These are phyloP conservation scores for Aspergillus quadricinctus DNA, from an alignment of 2,329 filamentous ascomycete species.

Conservation along the genomic window DNA sequence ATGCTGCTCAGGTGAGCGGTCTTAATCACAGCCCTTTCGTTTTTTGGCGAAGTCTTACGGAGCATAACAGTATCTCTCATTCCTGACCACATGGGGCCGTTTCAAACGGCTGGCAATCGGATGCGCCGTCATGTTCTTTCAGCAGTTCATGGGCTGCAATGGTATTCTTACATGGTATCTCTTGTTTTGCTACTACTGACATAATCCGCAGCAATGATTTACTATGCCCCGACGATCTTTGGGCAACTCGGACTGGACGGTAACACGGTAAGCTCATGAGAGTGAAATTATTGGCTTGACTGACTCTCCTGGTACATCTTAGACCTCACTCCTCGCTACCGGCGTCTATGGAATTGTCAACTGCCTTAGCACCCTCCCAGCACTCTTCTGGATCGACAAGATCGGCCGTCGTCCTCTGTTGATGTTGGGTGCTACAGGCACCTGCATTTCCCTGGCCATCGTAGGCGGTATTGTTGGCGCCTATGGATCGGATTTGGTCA, in stretches of 20 bases:
- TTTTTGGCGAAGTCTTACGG: not conserved
- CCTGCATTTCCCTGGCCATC: constrained; percentile 33
- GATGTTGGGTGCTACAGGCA: constrained; percentile 33
- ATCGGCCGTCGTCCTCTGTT: constrained; percentile 31
- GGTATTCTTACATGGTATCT: constrained; percentile 16
- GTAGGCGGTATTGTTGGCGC: constrained; percentile 32
- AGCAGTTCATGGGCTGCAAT: constrained; percentile 48
- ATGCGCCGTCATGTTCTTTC: constrained; percentile 38
- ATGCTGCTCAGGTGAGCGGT: constrained; percentile 27
- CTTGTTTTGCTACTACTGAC: not conserved
- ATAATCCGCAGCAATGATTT: constrained; percentile 38
- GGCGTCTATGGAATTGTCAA: constrained; percentile 40
- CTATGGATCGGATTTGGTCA: constrained; percentile 25
- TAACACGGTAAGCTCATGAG: constrained; percentile 21
- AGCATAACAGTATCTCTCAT: constrained; percentile 26
- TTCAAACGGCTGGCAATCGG: constrained; percentile 38
- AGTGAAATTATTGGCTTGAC: not conserved
- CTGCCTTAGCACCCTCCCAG: constrained; percentile 30
- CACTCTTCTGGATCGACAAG: constrained; percentile 33
- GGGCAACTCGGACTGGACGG: constrained; percentile 39
- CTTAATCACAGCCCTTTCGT: not conserved
- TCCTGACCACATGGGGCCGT: constrained; percentile 31
- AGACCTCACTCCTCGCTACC: constrained; percentile 33
- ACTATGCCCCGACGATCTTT: constrained; percentile 48
- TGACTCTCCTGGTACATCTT: not conserved